Evolutionary conservation across 202 grass and related monocot genomes (phyloP), one percentile per base, ranked within the genome.

Genomic region (Miscanthus sacchariflorus): DNA sequence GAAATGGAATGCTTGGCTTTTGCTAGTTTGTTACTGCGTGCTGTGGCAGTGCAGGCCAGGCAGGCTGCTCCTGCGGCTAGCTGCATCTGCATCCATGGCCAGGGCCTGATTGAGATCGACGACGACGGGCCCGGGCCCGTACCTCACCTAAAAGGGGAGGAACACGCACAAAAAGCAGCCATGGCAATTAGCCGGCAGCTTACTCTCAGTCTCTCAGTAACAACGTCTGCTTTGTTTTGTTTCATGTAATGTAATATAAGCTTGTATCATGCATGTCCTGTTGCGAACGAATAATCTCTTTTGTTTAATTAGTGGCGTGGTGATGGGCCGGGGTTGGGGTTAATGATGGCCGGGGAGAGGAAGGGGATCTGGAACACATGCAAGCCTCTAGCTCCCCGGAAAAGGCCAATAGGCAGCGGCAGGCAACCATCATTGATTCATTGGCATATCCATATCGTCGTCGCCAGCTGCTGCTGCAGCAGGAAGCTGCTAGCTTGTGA

Each of bases 311-410:
- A 86, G 10, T 76, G 74, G 44, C 27, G 9, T 21, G 15, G 70
- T 85, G 63, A 65, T 54, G 70, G 77, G 74, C 12, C 13, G 18
- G 49, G 39, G 35, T 56, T 78, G 76, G 70, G 89, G 68, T 65
- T 56, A 23, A 87, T 91, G 80, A 91, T 92, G 85, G 70, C 21
- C 25, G 69, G 35, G 69, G 82, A 75, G 79, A 83, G 65, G 59
- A 9, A 18, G 46, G 78, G 75, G 79, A 89, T 95, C 88, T 79
- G 65, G 54, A 78, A 89, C 90, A 81, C 93, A 95, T 92, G 93
- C 88, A 67, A 45, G 65, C 84, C 87, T 87, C 83, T 36, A 35
- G 33, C 33, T 78, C 58, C 19, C 35, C 12, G 28, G 38, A 87
- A 89, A 85, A 77, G 81, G n/a, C 10, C 59, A 76, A 25, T 27